phyloP scores from a whole-genome alignment of 1,284 basidiomycete species.

The Gomphus sp. region DNA sequence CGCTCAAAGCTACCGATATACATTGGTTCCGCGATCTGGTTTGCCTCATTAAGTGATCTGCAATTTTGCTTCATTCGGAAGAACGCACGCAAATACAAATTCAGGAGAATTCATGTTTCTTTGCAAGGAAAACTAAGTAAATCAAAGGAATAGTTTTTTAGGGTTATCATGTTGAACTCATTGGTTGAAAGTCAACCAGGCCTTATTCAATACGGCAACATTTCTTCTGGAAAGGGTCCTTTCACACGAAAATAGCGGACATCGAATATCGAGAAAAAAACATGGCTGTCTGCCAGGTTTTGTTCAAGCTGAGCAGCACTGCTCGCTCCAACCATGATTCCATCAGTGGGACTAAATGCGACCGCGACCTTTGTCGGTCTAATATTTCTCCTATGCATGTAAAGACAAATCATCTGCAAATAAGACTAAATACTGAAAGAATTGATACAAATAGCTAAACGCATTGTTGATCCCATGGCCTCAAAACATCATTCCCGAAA shows the following conservation, averaged over 20 bases:
- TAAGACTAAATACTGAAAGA: not conserved
- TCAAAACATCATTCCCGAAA: conserved; percentile 36
- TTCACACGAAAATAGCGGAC: conserved; percentile 23
- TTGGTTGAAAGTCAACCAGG: conserved; percentile 35
- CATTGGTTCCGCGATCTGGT: not conserved
- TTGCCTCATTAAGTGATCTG: not conserved
- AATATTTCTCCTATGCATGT: conserved; percentile 29
- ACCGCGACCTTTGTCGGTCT: conserved; percentile 35
- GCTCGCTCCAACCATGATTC: conserved; percentile 32
- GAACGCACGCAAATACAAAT: not conserved
- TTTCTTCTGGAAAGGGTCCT: conserved; percentile 40
- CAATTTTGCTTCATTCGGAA: not conserved
- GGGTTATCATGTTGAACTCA: conserved; percentile 42
- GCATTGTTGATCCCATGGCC: conserved; percentile 33
- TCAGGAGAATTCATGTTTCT: not conserved
- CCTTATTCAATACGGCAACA: conserved; percentile 40
- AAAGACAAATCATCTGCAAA: not conserved
- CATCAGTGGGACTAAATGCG: conserved; percentile 31
- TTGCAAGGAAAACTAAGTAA: too few species aligned
- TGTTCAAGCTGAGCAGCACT: conserved; percentile 28
- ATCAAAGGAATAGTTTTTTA: too few species aligned
- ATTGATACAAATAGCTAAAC: conserved; percentile 23
- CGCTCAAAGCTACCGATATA: not conserved
- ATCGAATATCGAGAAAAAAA: not conserved
- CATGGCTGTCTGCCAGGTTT: conserved; percentile 24